phyloP scores from a whole-genome alignment of 1,284 basidiomycete genomes.

The Papiliotrema fonsecae region DNA sequence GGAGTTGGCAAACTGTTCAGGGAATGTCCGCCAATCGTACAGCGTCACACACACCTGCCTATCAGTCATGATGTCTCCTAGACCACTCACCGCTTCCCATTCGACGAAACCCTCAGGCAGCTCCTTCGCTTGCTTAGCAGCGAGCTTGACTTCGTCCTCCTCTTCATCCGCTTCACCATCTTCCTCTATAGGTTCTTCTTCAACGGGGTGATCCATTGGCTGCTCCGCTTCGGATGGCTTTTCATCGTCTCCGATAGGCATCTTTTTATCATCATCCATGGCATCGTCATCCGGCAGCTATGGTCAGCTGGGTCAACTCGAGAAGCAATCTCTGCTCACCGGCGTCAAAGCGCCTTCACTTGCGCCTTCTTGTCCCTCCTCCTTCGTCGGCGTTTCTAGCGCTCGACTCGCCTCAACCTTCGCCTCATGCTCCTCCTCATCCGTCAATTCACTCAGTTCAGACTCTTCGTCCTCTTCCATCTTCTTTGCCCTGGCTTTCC shows the following conservation, averaged over 20 bases:
- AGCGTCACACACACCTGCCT: conserved; percentile 51
- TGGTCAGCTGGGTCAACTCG: not conserved
- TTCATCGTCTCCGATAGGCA: conserved; percentile 4
- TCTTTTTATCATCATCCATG: conserved; percentile 2
- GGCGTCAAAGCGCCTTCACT: conserved; percentile 1
- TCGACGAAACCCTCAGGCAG: conserved; percentile 45
- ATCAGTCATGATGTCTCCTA: not conserved
- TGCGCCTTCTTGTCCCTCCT: not conserved
- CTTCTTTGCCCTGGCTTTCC: conserved; percentile 11
- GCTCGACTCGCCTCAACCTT: conserved; percentile 8
- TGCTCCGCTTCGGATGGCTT: not conserved
- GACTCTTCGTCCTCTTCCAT: conserved; percentile 32
- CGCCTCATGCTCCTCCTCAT: conserved; percentile 36
- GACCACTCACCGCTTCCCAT: conserved; percentile 49
- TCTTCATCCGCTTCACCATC: conserved; percentile 23
- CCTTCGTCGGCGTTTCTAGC: not conserved
- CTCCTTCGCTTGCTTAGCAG: conserved; percentile 34
- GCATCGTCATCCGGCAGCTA: not conserved
- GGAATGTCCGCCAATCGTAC: conserved; percentile 51
- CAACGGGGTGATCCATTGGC: not conserved
- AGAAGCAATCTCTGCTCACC: not conserved
- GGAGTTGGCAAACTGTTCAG: conserved; percentile 50
- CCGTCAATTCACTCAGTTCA: conserved; percentile 45
- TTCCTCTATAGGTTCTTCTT: conserved; percentile 6
- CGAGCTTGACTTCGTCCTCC: conserved; percentile 32